phyloP scores from a whole-genome alignment of 495 filamentous ascomycete genomes.

The Penicillium bialowiezense region DNA sequence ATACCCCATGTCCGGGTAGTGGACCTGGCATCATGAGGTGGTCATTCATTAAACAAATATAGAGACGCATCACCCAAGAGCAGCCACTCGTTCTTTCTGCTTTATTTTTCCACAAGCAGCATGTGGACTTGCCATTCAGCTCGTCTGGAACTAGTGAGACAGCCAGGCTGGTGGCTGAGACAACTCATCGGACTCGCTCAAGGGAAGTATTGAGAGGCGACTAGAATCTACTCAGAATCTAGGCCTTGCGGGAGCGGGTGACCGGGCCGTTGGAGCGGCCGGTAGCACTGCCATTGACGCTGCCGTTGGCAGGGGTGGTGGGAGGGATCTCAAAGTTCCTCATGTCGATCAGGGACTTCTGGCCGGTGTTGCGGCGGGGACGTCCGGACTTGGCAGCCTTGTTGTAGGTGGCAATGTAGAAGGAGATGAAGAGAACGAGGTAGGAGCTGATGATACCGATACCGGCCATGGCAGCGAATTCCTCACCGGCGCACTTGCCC shows the following conservation, averaged over 20 bases:
- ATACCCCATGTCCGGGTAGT: constrained; percentile 28
- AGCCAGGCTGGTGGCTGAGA: neutral
- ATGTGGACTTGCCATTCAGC: constrained; percentile 12
- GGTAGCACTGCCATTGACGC: constrained; percentile 34
- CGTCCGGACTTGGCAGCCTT: constrained; percentile 68
- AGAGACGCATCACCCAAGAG: constrained; percentile 23
- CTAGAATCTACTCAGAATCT: constrained; percentile 12
- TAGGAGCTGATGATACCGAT: constrained; percentile 90
- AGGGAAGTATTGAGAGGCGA: neutral
- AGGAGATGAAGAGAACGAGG: constrained; percentile 95
- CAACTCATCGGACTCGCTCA: neutral
- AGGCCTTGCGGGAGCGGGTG: constrained; percentile 51
- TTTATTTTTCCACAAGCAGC: constrained; percentile 11
- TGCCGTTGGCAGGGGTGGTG: constrained; percentile 22
- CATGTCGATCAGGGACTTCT: constrained; percentile 54
- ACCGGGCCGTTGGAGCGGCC: constrained; percentile 45
- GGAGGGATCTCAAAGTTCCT: constrained; percentile 48
- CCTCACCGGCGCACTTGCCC: constrained; percentile 90
- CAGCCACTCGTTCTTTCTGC: constrained; percentile 11
- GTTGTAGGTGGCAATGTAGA: constrained; percentile 97
- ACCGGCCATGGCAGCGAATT: constrained; percentile 93
- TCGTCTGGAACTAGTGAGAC: constrained; percentile 4
- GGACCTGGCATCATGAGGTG: constrained; percentile 39
- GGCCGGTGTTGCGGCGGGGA: constrained; percentile 50
- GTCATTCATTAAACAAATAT: constrained; percentile 47